Conservation (phyloP, 257 asterid genomes). For the Sherardia arvensis region DNA sequence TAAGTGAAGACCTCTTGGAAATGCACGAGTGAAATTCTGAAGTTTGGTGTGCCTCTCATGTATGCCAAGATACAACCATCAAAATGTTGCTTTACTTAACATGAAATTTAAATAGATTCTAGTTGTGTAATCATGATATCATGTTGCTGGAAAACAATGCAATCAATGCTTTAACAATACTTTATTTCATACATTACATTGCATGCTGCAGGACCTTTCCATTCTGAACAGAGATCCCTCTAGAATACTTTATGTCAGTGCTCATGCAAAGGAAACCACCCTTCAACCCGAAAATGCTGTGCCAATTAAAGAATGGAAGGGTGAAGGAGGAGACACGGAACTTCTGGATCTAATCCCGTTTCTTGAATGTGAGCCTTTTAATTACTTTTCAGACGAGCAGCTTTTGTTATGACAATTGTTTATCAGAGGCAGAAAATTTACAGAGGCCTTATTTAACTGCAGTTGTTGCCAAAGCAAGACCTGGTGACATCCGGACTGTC, state of each 20-base stretch:
- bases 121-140: background rate
- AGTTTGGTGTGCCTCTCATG: background rate
- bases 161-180: too few species aligned
- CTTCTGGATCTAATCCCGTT: conserved; percentile 85
- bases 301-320: conserved; percentile 63
- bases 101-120: background rate
- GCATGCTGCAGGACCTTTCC: conserved; percentile 68
- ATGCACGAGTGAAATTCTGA: background rate
- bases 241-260: conserved; percentile 64
- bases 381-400: background rate
- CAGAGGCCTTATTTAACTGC: conserved; percentile 20
- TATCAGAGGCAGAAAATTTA: background rate
- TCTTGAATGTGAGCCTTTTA: conserved; percentile 62
- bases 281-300: conserved; percentile 78
- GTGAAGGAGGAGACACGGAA: conserved; percentile 75
- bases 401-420: conserved; percentile 4
- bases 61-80: background rate
- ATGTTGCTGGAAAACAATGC: background rate
- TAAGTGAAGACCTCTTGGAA: too few species aligned
- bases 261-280: conserved; percentile 61
- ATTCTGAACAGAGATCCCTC: conserved; percentile 80
- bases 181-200: background rate
- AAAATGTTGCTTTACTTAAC: background rate
- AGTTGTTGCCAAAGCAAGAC: conserved; percentile 74
- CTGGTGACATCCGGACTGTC: conserved; percentile 73